These are phyloP conservation scores for Pleomassaria siparia DNA, from an alignment of 2,329 filamentous ascomycete genomes.

Conservation along the genomic window DNA sequence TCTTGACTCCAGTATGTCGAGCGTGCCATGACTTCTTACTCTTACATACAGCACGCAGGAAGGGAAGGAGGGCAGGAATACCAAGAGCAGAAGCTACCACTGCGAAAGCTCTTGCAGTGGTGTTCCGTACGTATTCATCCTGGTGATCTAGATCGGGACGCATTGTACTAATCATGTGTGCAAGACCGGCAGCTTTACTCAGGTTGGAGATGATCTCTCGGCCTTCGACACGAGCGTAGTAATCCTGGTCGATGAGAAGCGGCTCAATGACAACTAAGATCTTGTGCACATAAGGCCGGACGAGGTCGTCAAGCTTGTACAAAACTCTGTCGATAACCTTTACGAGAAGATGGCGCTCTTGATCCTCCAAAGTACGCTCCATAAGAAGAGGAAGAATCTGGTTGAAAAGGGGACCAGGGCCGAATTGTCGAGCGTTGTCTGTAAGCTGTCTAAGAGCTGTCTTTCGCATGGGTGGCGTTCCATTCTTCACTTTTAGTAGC, in stretches of 20 bases:
- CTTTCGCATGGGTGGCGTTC: conserved; percentile 97
- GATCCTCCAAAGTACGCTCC: conserved; percentile 97
- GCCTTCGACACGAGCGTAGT: conserved; percentile 96
- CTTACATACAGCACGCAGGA: conserved; percentile 91
- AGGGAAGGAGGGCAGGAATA: conserved; percentile 91
- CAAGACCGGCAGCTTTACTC: conserved; percentile 91
- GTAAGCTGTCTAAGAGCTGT: conserved; percentile 95
- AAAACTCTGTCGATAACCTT: conserved; percentile 98
- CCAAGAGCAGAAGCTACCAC: conserved; percentile 95
- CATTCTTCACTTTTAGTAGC: conserved; percentile 97
- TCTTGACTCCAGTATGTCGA: conserved; percentile 96
- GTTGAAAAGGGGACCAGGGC: conserved; percentile 90
- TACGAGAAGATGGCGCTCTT: conserved; percentile 95
- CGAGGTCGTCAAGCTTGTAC: conserved; percentile 96
- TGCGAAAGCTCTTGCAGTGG: conserved; percentile 92
- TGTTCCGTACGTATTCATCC: conserved; percentile 98
- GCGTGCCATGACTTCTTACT: conserved; percentile 99
- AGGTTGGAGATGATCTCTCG: conserved; percentile 99
- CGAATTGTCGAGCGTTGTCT: conserved; percentile 95
- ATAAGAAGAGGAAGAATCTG: conserved; percentile 95
- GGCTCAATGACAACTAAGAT: conserved; percentile 98
- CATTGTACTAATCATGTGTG: conserved; percentile 99
- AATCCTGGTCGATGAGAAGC: conserved; percentile 98
- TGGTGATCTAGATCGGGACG: conserved; percentile 97
- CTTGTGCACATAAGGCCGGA: conserved; percentile 95